A percentile compares a stretch with the other conserved stretches of the same genome.
phyloP scores from a whole-genome alignment of 2,329 filamentous ascomycete species.

The Colletotrichum eremochloae region DNA sequence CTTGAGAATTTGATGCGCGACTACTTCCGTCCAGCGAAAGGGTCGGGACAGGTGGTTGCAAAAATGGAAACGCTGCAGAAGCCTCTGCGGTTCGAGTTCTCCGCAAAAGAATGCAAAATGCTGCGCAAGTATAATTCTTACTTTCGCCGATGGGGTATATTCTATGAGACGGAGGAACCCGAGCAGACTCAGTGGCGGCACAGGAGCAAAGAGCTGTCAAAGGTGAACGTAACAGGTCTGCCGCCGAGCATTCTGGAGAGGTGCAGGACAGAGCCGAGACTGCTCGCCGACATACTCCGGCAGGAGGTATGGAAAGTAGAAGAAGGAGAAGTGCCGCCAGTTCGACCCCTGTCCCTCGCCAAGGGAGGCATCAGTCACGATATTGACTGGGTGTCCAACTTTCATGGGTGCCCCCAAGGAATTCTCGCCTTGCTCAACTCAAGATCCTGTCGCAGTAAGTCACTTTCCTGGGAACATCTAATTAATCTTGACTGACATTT shows the following conservation, averaged over 20 bases:
- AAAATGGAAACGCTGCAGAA: slow-evolving; percentile 59
- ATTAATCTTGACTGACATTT: slow-evolving; percentile 30
- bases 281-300: slow-evolving; percentile 81
- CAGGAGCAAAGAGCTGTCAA: slow-evolving; percentile 36
- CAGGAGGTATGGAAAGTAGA: slow-evolving; percentile 78
- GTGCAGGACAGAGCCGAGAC: slow-evolving; percentile 77
- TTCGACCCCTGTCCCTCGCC: background rate
- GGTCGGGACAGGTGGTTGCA: slow-evolving; percentile 41
- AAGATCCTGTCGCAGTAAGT: slow-evolving; percentile 77
- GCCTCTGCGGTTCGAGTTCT: slow-evolving; percentile 75
- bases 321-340: slow-evolving; percentile 54
- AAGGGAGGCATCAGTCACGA: background rate
- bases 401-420: slow-evolving; percentile 79
- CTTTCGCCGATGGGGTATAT: slow-evolving; percentile 82
- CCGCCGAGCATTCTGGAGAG: slow-evolving; percentile 82
- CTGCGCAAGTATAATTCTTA: slow-evolving; percentile 66
- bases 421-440: slow-evolving; percentile 84
- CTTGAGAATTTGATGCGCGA: slow-evolving; percentile 78
- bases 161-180: slow-evolving; percentile 63
- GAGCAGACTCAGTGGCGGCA: slow-evolving; percentile 20
- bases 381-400: slow-evolving; percentile 68
- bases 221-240: slow-evolving; percentile 68
- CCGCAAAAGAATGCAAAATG: slow-evolving; percentile 69
- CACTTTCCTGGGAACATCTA: background rate
- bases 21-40: slow-evolving; percentile 58